These are phyloP conservation scores for Fusarium tanahbumbuense DNA, from an alignment of 2,329 filamentous ascomycete species.

Conservation along the genomic window DNA sequence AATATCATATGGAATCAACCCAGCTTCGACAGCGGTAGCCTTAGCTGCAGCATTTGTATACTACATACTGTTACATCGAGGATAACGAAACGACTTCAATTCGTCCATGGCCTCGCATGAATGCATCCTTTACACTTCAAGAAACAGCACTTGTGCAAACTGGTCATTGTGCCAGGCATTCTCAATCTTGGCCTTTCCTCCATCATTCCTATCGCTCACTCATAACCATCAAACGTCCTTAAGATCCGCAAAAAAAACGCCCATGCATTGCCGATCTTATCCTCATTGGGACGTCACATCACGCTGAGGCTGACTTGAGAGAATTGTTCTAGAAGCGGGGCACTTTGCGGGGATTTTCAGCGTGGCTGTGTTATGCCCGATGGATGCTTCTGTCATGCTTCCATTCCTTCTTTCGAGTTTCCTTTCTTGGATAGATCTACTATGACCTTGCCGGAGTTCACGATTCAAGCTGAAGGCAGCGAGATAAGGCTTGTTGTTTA, in stretches of 20 bases:
- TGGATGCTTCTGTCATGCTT: conserved; percentile 39
- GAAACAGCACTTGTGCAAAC: conserved; percentile 4
- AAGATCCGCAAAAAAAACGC: conserved; percentile 30
- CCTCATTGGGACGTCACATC: conserved; percentile 22
- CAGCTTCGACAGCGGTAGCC: conserved; percentile 9
- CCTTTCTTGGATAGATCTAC: conserved; percentile 22
- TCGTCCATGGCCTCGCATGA: conserved; percentile 10
- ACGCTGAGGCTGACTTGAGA: conserved; percentile 45
- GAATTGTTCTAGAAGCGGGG: conserved; percentile 51
- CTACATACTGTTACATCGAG: conserved; percentile 19
- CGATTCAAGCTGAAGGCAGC: conserved; percentile 30
- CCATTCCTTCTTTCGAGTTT: conserved; percentile 40
- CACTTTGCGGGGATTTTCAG: conserved; percentile 35
- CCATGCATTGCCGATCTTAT: conserved; percentile 38
- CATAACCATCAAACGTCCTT: conserved; percentile 18
- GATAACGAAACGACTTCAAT: conserved; percentile 11
- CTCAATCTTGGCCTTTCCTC: conserved; percentile 18
- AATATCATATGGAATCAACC: conserved; percentile 1
- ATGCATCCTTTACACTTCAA: background rate
- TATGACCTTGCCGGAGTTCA: conserved; percentile 13
- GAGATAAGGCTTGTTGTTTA: conserved; percentile 33
- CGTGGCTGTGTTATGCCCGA: conserved; percentile 34
- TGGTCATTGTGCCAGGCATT: conserved; percentile 15
- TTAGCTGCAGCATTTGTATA: conserved; percentile 28
- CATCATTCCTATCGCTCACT: conserved; percentile 27